Base-by-base conservation (phyloP, 2,329 filamentous ascomycete species). In the Fusarium pseudonygamai region DNA sequence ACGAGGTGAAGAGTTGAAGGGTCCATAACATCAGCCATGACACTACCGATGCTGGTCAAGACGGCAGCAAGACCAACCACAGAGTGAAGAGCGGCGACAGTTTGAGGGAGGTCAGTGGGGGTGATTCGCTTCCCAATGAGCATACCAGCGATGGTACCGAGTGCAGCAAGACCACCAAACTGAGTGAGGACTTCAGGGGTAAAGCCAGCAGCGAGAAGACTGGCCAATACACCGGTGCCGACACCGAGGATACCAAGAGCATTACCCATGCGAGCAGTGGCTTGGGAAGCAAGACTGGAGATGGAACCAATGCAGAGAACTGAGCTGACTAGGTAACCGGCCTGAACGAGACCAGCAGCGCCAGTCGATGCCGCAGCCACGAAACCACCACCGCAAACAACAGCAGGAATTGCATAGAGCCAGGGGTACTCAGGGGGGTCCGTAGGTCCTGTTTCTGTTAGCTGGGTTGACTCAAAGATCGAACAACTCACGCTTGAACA, bases 1-100 rank as follows among this genome's bases (percentile, higher is more conserved):
- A 97, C 93, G 78, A 97, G 88, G 78, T 97, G 95, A 15, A 97
- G 84, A 9, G 91, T 95, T 2, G 93, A 91, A 20, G 94, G 87
- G 75, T 94, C 87, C 18, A 88, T 85, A 13, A 95, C 86, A 75
- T 93, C 88, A 22, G 90, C 90, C 87, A 97, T 90, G 24, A 97
- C 93, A 73, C 93, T 96, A 55, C 94, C 95, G 71, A 96, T 93
- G 77, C 93, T 96, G 4, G 95, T 97, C 76, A 97, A 82, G 1
- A 97, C 94, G 15, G 95, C 95, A 16, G 94, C 94, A 2, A 97
- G 87, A 80, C 95, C 95, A 37, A 97, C 95, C 13, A 97, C 94
- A 0, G 94, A 97, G 82, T 97, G 95, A 36, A 97, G 85, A 1
- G 94, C 94, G 26, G 94, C 95, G 5, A 97, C 94, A 1, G 94